These are phyloP conservation scores for Gossypium bickii DNA, from an alignment of 345 rosid genomes.

Conservation along the genomic window DNA sequence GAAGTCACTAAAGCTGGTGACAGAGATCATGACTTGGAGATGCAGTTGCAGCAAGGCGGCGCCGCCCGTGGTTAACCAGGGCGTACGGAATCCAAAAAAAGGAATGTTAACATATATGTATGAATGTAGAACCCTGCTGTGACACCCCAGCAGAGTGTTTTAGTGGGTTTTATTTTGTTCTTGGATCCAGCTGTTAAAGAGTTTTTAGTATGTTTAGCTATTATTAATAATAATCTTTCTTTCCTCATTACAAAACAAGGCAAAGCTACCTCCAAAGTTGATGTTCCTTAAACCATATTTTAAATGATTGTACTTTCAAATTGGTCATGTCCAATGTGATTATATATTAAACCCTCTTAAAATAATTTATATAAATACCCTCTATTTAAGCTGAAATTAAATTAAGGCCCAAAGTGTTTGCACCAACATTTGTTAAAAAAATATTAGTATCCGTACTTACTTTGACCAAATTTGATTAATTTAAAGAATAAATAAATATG, in stretches of 20 bases:
- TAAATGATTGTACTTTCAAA: too few relatives aligned
- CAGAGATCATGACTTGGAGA: conserved; percentile 27
- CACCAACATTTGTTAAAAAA: too few relatives aligned
- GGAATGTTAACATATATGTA: background rate
- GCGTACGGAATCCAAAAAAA: background rate
- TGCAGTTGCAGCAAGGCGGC: conserved; percentile 13
- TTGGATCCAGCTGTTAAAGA: background rate
- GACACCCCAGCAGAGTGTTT: background rate
- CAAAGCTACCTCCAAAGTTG: too few relatives aligned
- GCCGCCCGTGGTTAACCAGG: background rate
- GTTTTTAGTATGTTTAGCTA: background rate
- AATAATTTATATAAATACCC: too few relatives aligned
- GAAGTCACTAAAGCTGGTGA: background rate
- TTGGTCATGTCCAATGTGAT: too few relatives aligned
- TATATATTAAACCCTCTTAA: too few relatives aligned
- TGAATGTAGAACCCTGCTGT: background rate
- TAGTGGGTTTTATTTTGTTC: background rate
- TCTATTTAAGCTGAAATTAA: background rate
- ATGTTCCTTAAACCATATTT: too few relatives aligned
- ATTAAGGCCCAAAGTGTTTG: too few relatives aligned
- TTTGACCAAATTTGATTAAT: background rate
- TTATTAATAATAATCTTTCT: background rate
- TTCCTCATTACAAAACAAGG: too few relatives aligned
- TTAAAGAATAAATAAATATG: background rate
- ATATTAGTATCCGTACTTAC: background rate